These are phyloP conservation scores for Claviceps sp. DNA, from an alignment of 2,329 filamentous ascomycete genomes.

Conservation along the genomic window DNA sequence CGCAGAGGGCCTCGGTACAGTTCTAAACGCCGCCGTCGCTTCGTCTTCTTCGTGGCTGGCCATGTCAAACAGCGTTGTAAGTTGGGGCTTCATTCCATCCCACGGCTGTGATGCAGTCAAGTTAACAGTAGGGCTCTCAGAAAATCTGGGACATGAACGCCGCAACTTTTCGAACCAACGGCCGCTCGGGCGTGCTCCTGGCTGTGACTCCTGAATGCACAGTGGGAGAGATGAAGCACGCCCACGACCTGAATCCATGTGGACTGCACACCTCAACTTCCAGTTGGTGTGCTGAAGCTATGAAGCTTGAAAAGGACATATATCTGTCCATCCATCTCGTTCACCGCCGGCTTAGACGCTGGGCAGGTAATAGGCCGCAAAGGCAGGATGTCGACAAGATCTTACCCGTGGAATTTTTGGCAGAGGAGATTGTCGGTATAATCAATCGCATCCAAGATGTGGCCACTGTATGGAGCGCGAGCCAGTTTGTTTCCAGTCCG, in stretches of 20 bases:
- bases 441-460: conserved; percentile 2
- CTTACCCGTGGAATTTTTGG: conserved; percentile 1
- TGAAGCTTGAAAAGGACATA: conserved; percentile 7
- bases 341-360: neutral
- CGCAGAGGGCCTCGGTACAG: conserved; percentile 11
- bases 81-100: neutral
- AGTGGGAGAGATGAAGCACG: conserved; percentile 8
- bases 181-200: conserved; percentile 14
- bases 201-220: conserved; percentile 15
- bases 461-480: conserved; percentile 6
- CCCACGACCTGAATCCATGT: conserved; percentile 4
- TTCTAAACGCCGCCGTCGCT: conserved; percentile 12
- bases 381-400: neutral
- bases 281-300: conserved; percentile 8
- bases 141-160: conserved; percentile 16
- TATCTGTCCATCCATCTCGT: conserved; percentile 7
- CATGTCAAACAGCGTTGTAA: conserved; percentile 13
- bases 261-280: neutral
- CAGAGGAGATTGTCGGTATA: conserved; percentile 1
- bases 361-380: neutral
- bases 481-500: conserved; percentile 8
- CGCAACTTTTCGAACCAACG: conserved; percentile 7
- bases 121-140: conserved; percentile 7
- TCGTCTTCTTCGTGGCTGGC: conserved; percentile 12
- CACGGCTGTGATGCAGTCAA: neutral